Base-by-base conservation (phyloP, 805 yeast genomes). In the Saccharomycodes ludwigii region DNA sequence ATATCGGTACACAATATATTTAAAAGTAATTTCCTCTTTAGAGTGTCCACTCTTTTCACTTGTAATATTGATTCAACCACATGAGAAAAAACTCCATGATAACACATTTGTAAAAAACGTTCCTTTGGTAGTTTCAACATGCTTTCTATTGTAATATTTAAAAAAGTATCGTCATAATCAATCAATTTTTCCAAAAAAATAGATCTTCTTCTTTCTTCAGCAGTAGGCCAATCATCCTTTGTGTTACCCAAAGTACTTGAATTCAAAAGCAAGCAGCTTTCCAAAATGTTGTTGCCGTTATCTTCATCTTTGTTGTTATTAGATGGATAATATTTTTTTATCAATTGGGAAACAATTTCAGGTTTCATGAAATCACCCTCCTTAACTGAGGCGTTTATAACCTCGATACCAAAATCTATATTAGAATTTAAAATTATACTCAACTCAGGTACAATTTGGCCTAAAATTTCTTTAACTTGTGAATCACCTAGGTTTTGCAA, bases 51-150 rank as follows among this genome's bases (percentile, higher is more conserved):
- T 34, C 63, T 62, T 10, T 62, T 67, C 9, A 70, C 63, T 7
- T 58, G 56, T 20, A 86, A 63, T 3, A 72, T 66, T 36, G 68
- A 63, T 48, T 86, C 95, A 22, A 88, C 72, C 27, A 84, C 85
- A 48, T 81, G 95, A 1, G 95, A 83, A 43, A 82, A 85, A 2
- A 85, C 91, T 7, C 95, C 93, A 51, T 88, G 95, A 43, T 63
- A 64, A 46, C 94, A 79, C 80, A 88, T 75, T 46, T 76, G 78
- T 19, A 71, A 43, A 21, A 84, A 54, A 39, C 73, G 65, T 38
- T 71, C 79, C n/a, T 57, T 57, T 10, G 80, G 76, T 35, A 80
- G 52, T 2, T 65, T 66, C 32, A 82, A 51, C 37, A 80, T 54
- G 35, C 76, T 72, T 31, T 72, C 74, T 48, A 81, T 62, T 2